Percentiles rank a stretch among this genome's conserved stretches.
Conservation (phyloP, 179 eudicot species). For the Carnegiea gigantea region DNA sequence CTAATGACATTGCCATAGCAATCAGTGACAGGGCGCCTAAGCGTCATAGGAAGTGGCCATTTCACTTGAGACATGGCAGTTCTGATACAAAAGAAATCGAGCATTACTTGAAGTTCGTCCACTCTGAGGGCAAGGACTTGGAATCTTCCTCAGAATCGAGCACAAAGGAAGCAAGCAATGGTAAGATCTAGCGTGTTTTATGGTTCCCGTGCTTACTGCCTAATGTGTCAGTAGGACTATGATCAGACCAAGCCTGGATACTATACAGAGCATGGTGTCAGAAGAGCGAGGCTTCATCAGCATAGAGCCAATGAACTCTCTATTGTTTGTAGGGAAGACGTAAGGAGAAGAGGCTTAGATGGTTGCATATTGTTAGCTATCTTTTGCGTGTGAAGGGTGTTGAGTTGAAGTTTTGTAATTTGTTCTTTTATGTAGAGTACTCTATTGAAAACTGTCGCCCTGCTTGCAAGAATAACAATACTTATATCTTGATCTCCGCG, state of each 20-base stretch:
- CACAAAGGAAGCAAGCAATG: background rate
- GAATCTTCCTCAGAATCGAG: slow-evolving; percentile 26
- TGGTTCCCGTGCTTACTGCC: too few relatives aligned
- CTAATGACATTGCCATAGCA: slow-evolving; percentile 86
- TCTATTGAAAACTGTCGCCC: too few relatives aligned
- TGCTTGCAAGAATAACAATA: too few relatives aligned
- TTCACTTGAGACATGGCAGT: slow-evolving; percentile 41
- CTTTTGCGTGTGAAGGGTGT: too few relatives aligned
- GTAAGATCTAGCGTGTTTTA: background rate
- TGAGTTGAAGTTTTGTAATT: too few relatives aligned
- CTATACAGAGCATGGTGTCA: background rate
- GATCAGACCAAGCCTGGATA: background rate
- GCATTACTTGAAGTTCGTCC: slow-evolving; percentile 42
- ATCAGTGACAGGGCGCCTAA: slow-evolving; percentile 57
- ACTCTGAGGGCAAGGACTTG: slow-evolving; percentile 35
- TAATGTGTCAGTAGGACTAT: too few relatives aligned
- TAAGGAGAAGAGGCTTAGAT: slow-evolving; percentile 5
- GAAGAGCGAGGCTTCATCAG: background rate
- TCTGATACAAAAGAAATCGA: slow-evolving; percentile 51
- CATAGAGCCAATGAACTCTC: slow-evolving; percentile 7
- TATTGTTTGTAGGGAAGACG: background rate
- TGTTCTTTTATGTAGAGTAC: too few relatives aligned
- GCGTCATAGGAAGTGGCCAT: slow-evolving; percentile 51
- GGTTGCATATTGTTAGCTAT: too few relatives aligned
- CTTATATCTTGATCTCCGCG: too few relatives aligned